Conservation (phyloP, 1,284 basidiomycete species). For the Fistulinella staudtii region DNA sequence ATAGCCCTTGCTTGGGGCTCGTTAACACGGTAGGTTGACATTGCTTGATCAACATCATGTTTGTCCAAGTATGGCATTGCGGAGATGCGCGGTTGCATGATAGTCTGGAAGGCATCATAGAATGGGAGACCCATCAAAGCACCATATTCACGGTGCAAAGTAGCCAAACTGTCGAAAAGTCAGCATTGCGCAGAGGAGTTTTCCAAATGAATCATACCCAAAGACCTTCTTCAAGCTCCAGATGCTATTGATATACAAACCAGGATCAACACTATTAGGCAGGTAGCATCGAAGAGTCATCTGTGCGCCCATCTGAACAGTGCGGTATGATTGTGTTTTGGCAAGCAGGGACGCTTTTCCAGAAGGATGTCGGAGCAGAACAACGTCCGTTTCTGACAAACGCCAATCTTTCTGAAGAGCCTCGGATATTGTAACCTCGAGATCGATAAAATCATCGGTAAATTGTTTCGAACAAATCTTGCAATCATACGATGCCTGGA, state of each 20-base stretch:
- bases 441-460: constrained; percentile 68
- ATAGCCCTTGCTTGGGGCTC: constrained; percentile 95
- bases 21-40: constrained; percentile 77
- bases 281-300: constrained; percentile 49
- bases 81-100: constrained; percentile 66
- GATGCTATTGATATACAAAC: constrained; percentile 56
- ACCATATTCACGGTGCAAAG: constrained; percentile 88
- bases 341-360: constrained; percentile 60
- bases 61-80: constrained; percentile 45
- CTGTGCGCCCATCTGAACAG: constrained; percentile 48
- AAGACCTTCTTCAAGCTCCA: constrained; percentile 84
- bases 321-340: constrained; percentile 73
- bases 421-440: constrained; percentile 62
- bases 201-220: constrained; percentile 50
- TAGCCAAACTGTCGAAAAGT: constrained; percentile 67
- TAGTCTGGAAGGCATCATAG: constrained; percentile 71
- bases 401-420: constrained; percentile 66
- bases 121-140: constrained; percentile 82
- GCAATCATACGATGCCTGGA: constrained; percentile 50
- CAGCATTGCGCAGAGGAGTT: neutral
- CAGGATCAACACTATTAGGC: constrained; percentile 45
- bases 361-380: constrained; percentile 58
- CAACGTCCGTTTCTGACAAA: constrained; percentile 76
- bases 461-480: constrained; percentile 62
- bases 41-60: constrained; percentile 61